A percentile compares a stretch with the other conserved stretches of the same genome.
Evolutionary conservation across 495 filamentous ascomycete genomes (phyloP).

Genomic region (Penicillium dipodomyicola): DNA sequence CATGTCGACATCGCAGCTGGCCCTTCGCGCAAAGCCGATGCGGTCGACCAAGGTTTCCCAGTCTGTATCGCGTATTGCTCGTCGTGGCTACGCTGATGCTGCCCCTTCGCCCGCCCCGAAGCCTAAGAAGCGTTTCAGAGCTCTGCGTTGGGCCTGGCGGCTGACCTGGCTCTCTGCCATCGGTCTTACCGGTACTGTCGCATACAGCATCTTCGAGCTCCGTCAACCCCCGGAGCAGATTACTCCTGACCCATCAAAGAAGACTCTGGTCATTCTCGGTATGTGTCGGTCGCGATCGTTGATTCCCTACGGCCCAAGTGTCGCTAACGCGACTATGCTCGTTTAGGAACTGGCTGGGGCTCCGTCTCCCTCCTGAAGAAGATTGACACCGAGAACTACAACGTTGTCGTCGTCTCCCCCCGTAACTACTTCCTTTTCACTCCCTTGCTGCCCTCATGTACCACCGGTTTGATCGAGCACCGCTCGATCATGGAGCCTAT

Average conservation of each 20-base stretch:
- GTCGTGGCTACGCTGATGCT: slow-evolving; percentile 44
- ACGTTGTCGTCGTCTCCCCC: slow-evolving; percentile 90
- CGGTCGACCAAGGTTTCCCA: slow-evolving; percentile 25
- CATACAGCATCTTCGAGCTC: slow-evolving; percentile 76
- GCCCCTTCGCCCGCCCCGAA: slow-evolving; percentile 38
- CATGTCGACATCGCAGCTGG: slow-evolving; percentile 31
- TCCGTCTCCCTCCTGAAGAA: slow-evolving; percentile 96
- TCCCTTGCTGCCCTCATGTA: slow-evolving; percentile 92
- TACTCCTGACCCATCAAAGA: slow-evolving; percentile 82
- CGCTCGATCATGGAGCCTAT: slow-evolving; percentile 99
- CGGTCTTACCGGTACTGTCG: slow-evolving; percentile 64
- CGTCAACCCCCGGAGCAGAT: slow-evolving; percentile 79
- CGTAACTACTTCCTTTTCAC: slow-evolving; percentile 99
- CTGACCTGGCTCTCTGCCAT: slow-evolving; percentile 67
- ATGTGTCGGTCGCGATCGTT: slow-evolving; percentile 33
- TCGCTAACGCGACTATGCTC: slow-evolving; percentile 24
- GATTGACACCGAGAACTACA: slow-evolving; percentile 97
- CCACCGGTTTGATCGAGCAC: slow-evolving; percentile 95
- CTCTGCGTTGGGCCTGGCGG: slow-evolving; percentile 73
- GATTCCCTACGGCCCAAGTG: neutral
- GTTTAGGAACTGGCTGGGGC: slow-evolving; percentile 89
- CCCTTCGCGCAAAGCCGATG: slow-evolving; percentile 28
- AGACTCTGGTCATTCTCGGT: slow-evolving; percentile 96
- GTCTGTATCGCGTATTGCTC: slow-evolving; percentile 33
- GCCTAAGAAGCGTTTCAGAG: slow-evolving; percentile 47